These are phyloP conservation scores for Neurospora tetraspora DNA, from an alignment of 495 filamentous ascomycete species.

Conservation along the genomic window DNA sequence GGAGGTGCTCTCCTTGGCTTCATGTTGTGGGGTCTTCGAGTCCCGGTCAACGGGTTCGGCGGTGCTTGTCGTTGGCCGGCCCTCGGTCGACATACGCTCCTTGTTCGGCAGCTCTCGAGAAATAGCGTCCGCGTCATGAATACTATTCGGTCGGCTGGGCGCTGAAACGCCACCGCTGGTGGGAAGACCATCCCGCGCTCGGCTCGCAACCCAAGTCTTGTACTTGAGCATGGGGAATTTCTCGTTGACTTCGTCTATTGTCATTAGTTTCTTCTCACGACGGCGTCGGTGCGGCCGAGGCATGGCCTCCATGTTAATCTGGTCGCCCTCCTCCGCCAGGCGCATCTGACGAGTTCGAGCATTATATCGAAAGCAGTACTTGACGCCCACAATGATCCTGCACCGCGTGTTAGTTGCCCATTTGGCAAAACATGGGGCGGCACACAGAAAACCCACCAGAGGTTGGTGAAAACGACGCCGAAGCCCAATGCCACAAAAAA, in stretches of 20 bases:
- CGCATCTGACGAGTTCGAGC: conserved; percentile 76
- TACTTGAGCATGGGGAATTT: conserved; percentile 94
- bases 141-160: conserved; percentile 58
- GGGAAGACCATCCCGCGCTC: conserved; percentile 74
- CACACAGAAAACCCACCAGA: conserved; percentile 59
- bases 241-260: conserved; percentile 96
- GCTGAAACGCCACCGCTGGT: conserved; percentile 77
- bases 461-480: conserved; percentile 96
- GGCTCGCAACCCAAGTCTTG: conserved; percentile 80
- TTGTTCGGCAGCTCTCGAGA: conserved; percentile 32
- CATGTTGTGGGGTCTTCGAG: conserved; percentile 13
- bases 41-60: background rate
- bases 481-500: conserved; percentile 98
- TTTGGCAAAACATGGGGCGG: background rate
- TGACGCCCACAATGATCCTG: conserved; percentile 99
- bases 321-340: conserved; percentile 75
- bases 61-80: conserved; percentile 20
- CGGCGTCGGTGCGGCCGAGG: conserved; percentile 69
- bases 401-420: conserved; percentile 18
- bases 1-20: conserved; percentile 24
- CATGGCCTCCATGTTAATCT: conserved; percentile 74
- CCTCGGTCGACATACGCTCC: conserved; percentile 24
- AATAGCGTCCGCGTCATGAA: conserved; percentile 52
- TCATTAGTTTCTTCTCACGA: conserved; percentile 95
- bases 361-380: conserved; percentile 98